Evolutionary conservation across 768 basidiomycete genomes (phyloP), one percentile per base, ranked within the genome.

Genomic region (Pleurotus sapidus): DNA sequence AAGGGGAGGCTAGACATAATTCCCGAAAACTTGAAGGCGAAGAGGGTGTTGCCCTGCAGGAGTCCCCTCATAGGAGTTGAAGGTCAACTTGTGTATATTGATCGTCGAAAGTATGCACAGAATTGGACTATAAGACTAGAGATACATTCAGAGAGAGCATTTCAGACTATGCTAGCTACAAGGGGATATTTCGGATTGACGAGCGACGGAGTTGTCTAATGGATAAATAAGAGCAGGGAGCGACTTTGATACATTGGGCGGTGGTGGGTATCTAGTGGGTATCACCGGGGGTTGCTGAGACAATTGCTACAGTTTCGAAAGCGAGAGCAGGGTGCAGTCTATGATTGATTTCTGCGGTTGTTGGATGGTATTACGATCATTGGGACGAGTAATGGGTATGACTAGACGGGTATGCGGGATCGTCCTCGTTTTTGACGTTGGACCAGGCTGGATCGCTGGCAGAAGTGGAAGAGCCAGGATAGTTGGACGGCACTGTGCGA

Each of bases 391-490:
- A 48, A 48, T 20, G 49, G 49, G 49, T 51, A 39, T 51, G 20
- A 18, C 23, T 24, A 17, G 47, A 15, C 49, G 12, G 34, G 39
- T 54, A 54, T 15, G 51, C 14, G 42, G 61, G 61, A 34, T 68
- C 67, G 42, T 71, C 72, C 63, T 72, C 70, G 42, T 64, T 64
- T 63, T 73, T 72, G 25, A 68, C 61, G 23, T 49, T 60, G 47
- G 64, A 40, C 65, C 67, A 68, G n/a, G 40, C 24, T 34, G 49
- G 18, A 12, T 56, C 57, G 15, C n/a, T 24, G 30, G 55, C 40
- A 20, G 48, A 40, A 3, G 49, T 25, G n/a, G 56, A 30, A 25
- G 46, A 40, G 50, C 37, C 55, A 6, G 55, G 57, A 34, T 57
- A 55, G 50, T 57, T 58, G 46, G 55, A 40, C 18, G 54, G 46